Conservation (phyloP, 1,284 basidiomycete genomes). For the Sporisorium exsertum region DNA sequence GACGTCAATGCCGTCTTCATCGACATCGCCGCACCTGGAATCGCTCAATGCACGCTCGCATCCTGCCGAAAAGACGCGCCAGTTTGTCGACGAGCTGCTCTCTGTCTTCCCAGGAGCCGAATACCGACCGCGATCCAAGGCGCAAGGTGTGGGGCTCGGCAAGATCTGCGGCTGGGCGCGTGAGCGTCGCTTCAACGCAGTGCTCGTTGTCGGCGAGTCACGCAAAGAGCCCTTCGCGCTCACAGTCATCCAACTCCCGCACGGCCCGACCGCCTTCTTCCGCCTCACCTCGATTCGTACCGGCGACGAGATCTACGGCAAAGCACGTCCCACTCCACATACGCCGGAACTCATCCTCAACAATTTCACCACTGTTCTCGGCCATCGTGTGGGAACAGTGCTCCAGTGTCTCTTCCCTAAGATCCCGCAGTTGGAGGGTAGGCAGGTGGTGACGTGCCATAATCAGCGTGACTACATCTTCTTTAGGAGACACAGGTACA, state of each 20-base stretch:
- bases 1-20: conserved; percentile 65
- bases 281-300: conserved; percentile 89
- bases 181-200: conserved; percentile 84
- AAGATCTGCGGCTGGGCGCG: conserved; percentile 94
- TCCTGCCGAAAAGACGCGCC: conserved; percentile 70
- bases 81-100: conserved; percentile 82
- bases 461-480: conserved; percentile 99
- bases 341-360: conserved; percentile 96
- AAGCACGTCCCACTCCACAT: conserved; percentile 91
- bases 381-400: conserved; percentile 90
- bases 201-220: conserved; percentile 94
- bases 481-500: conserved; percentile 94
- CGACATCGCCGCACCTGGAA: conserved; percentile 57
- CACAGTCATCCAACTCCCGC: conserved; percentile 88
- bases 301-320: conserved; percentile 84
- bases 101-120: conserved; percentile 94
- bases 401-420: conserved; percentile 96
- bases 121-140: conserved; percentile 88
- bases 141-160: conserved; percentile 92
- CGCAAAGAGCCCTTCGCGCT: conserved; percentile 81
- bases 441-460: conserved; percentile 96
- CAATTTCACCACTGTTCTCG: conserved; percentile 92
- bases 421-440: conserved; percentile 92
- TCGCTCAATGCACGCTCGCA: conserved; percentile 75
- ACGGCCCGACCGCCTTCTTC: conserved; percentile 95